Base-by-base conservation (phyloP, 1,284 basidiomycete species). In the Sparassis latifolia region DNA sequence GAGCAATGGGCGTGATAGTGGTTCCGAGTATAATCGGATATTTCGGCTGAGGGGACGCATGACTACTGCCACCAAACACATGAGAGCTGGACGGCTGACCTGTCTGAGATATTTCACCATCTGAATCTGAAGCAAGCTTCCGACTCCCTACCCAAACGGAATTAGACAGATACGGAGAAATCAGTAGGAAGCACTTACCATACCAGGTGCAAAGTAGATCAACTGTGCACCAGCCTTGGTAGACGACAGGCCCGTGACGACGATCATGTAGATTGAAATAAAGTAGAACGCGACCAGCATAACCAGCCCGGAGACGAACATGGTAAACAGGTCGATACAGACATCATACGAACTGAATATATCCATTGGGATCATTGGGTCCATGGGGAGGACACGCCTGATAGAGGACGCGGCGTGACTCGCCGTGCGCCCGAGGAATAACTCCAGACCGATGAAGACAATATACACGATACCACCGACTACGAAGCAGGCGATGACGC, bases 201-300 rank as follows among this genome's bases (percentile, higher is more conserved):
- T 56, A 33, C 76, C 76, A 3, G 77, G 76, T 2, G 74, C 67
- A 50, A 78, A 76, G 55, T 71, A 77, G 5, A 77, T 59, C 28
- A 77, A 52, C 50, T 77, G 75, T 12, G 70, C 63, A 40, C 75
- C 76, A 10, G 73, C 65, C 29, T 66, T 58, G 12, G 63, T 55
- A 7, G 73, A 56, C 10, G 66, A 61, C 27, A 66, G 55, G 1
- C 69, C 71, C 31, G 60, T 62, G 10, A 74, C 76, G 42, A 77
- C 64, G 10, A 67, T 67, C 59, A 73, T 69, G 58, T 75, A 78
- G 33, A 77, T 72, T 0, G 76, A 67, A 31, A 77, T 67, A 53
- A 77, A 78, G 54, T 77, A 78, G 58, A 77, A 75, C 63, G 73
- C 70, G 42, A 73, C 75, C 48, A 77, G 65, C 68, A 72, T 71